Evolutionary conservation across 371 early-diverging fungal genomes (phyloP).

Genomic region (Homolaphlyctis polyrhiza): DNA sequence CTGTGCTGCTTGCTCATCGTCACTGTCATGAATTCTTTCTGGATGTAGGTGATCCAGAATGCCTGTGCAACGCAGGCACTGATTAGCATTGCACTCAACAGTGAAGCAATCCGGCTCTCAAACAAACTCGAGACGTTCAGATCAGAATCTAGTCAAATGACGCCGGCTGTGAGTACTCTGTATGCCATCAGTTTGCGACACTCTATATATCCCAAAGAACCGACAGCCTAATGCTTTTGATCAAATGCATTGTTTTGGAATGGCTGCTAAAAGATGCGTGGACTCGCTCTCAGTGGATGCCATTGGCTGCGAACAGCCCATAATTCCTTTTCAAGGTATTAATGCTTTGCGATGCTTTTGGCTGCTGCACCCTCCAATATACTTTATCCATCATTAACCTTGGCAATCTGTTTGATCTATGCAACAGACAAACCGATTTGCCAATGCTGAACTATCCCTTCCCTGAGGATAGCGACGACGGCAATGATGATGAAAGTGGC

Average conservation of each 20-base stretch:
- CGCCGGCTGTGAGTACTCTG: slow-evolving; percentile 61
- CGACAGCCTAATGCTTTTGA: neutral
- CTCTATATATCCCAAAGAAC: too few relatives aligned
- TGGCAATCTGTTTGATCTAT: neutral
- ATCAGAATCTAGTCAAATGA: slow-evolving; percentile 69
- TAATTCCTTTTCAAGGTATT: slow-evolving; percentile 77
- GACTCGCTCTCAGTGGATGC: slow-evolving; percentile 76
- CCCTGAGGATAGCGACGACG: neutral
- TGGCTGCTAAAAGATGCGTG: slow-evolving; percentile 65
- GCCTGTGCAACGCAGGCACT: slow-evolving; percentile 96
- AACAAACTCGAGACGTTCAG: slow-evolving; percentile 69
- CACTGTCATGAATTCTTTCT: too few relatives aligned
- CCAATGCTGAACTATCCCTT: slow-evolving; percentile 15
- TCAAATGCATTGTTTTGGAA: too few relatives aligned
- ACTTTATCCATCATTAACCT: neutral
- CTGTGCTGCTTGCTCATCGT: too few relatives aligned
- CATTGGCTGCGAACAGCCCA: slow-evolving; percentile 76
- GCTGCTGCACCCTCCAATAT: too few relatives aligned
- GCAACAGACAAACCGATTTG: slow-evolving; percentile 51
- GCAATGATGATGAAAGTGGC: too few relatives aligned
- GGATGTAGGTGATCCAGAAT: slow-evolving; percentile 68
- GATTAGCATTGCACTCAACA: slow-evolving; percentile 77
- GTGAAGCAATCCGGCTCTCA: slow-evolving; percentile 63
- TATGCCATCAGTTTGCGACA: too few relatives aligned
- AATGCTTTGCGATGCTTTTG: too few relatives aligned